Conservation (phyloP, 2,329 filamentous ascomycete species). For the Paraphoma chrysanthemicola region DNA sequence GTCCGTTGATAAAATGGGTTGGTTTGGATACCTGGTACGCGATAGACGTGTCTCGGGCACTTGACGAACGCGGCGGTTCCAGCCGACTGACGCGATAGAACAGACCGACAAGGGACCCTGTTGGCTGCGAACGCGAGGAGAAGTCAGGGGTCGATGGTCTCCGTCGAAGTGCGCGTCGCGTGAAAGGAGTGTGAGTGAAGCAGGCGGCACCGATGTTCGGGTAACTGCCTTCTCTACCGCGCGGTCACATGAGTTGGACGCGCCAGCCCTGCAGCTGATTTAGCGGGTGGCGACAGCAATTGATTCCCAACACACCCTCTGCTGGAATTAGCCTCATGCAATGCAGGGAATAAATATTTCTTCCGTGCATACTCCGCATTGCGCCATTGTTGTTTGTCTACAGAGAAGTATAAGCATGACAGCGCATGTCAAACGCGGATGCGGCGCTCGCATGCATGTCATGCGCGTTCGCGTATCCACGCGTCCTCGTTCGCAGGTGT, state of each 20-base stretch:
- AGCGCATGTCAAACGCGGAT: slow-evolving; percentile 8
- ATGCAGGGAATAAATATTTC: slow-evolving; percentile 23
- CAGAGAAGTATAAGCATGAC: slow-evolving; percentile 11
- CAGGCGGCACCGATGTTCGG: slow-evolving; percentile 8
- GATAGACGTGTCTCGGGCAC: slow-evolving; percentile 10
- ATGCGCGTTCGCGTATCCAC: background rate
- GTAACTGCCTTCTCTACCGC: slow-evolving; percentile 19
- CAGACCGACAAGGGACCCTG: background rate
- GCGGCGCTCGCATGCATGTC: background rate
- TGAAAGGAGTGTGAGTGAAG: slow-evolving; percentile 11
- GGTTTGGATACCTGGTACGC: background rate
- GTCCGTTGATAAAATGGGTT: background rate
- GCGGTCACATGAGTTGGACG: slow-evolving; percentile 26
- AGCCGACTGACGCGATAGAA: slow-evolving; percentile 1
- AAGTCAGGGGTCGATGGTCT: slow-evolving; percentile 9
- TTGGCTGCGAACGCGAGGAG: slow-evolving; percentile 9
- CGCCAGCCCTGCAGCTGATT: slow-evolving; percentile 19
- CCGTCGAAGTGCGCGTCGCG: slow-evolving; percentile 22
- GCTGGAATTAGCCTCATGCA: slow-evolving; percentile 20
- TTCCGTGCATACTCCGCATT: slow-evolving; percentile 8
- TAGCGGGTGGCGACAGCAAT: slow-evolving; percentile 21
- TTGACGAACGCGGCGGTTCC: slow-evolving; percentile 23
- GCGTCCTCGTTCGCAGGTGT: background rate
- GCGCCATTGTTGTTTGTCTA: slow-evolving; percentile 3
- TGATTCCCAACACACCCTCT: slow-evolving; percentile 15